Percentiles rank a stretch among this genome's conserved stretches.
phyloP scores from a whole-genome alignment of 371 early-diverging fungal genomes.

The Sporodiniella umbellata region DNA sequence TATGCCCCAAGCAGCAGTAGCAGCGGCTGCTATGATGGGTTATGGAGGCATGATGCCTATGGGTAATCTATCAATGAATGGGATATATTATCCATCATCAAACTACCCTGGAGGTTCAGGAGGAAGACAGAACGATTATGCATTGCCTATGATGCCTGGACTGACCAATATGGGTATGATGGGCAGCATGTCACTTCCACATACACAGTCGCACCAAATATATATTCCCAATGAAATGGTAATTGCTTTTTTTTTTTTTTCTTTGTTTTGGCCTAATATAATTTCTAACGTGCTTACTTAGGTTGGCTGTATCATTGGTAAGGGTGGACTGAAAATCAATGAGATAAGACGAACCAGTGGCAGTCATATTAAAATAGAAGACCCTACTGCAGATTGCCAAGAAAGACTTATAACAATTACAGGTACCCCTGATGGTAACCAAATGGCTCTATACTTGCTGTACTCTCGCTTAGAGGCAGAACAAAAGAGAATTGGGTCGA shows the following conservation, averaged over 20 bases:
- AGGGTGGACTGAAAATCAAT: constrained; percentile 82
- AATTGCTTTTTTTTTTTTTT: background rate
- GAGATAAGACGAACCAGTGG: constrained; percentile 78
- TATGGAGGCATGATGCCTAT: constrained; percentile 36
- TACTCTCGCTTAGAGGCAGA: constrained; percentile 78
- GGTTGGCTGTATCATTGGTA: constrained; percentile 86
- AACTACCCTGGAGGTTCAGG: constrained; percentile 20
- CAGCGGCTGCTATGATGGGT: constrained; percentile 29
- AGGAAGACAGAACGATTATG: constrained; percentile 22
- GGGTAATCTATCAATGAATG: constrained; percentile 39
- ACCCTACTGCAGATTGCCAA: constrained; percentile 55
- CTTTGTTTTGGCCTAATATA: background rate
- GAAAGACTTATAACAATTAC: constrained; percentile 81
- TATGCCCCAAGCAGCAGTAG: constrained; percentile 10
- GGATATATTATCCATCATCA: constrained; percentile 31
- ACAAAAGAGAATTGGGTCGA: constrained; percentile 49
- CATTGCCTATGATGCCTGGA: constrained; percentile 23
- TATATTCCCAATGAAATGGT: constrained; percentile 83
- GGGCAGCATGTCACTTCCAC: constrained; percentile 27
- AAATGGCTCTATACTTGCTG: constrained; percentile 78
- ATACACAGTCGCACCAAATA: constrained; percentile 71
- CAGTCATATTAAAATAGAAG: constrained; percentile 76
- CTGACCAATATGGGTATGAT: constrained; percentile 25
- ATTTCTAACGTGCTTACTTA: constrained; percentile 8
- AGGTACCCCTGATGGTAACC: constrained; percentile 76